Percentiles rank a stretch among this genome's conserved stretches.
phyloP scores from a whole-genome alignment of 441 rosid species.

The Erodium trifolium region DNA sequence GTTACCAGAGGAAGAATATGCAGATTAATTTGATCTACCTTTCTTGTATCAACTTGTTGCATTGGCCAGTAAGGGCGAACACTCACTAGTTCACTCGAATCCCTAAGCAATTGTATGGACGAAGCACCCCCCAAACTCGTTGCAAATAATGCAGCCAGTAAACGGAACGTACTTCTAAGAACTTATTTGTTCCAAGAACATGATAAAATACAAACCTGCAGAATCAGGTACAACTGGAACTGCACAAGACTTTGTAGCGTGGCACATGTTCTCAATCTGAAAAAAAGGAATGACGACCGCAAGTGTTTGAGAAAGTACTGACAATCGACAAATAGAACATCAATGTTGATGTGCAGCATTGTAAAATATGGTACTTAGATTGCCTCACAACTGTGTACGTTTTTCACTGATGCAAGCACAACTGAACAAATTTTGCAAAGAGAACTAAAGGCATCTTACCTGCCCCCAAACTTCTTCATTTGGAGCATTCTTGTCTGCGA shows the following conservation, averaged over 20 bases:
- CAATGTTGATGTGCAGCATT: constrained; percentile 2
- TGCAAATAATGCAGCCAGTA: background rate
- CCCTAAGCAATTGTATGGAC: no score
- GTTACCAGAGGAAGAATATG: no score
- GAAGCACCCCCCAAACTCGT: no score
- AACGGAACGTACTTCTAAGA: background rate
- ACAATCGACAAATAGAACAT: background rate
- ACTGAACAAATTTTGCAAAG: background rate
- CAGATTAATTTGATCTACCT: background rate
- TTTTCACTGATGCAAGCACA: background rate
- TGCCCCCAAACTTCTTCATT: constrained; percentile 98
- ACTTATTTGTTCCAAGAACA: background rate
- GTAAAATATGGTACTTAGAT: background rate
- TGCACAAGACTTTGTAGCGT: constrained; percentile 59
- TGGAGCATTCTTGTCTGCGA: constrained; percentile 99
- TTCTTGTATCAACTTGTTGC: background rate
- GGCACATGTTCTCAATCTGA: constrained; percentile 88
- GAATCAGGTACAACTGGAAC: constrained; percentile 87
- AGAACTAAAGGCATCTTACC: constrained; percentile 33
- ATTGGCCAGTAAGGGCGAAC: no score
- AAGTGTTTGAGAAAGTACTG: background rate
- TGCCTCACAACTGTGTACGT: background rate
- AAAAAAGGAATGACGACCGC: constrained; percentile 5
- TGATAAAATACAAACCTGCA: constrained; percentile 45
- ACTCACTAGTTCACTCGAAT: no score